These are phyloP conservation scores for Yamadazyma dendronema DNA, from an alignment of 1,139 yeast species.

Conservation along the genomic window DNA sequence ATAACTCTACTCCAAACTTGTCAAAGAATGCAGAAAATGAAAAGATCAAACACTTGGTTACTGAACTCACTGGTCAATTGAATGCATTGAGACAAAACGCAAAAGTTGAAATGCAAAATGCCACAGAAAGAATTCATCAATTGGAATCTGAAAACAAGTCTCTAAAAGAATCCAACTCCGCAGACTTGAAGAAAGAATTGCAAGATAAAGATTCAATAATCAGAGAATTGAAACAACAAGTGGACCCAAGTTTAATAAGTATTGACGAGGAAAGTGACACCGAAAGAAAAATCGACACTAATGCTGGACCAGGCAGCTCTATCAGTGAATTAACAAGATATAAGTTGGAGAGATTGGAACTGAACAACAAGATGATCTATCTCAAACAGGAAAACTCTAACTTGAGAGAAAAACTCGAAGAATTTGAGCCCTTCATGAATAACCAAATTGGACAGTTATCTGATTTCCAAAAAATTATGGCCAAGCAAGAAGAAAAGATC, in stretches of 20 bases:
- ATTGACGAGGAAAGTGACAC: conserved; percentile 24
- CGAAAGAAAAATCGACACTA: conserved; percentile 14
- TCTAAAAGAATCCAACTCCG: conserved; percentile 21
- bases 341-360: conserved; percentile 43
- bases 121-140: conserved; percentile 48
- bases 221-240: conserved; percentile 32
- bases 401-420: conserved; percentile 38
- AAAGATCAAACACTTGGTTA: conserved; percentile 34
- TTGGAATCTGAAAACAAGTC: conserved; percentile 45
- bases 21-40: conserved; percentile 19
- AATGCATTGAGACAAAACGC: conserved; percentile 45
- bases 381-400: conserved; percentile 46
- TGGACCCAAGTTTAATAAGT: conserved; percentile 32
- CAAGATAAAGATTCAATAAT: conserved; percentile 35
- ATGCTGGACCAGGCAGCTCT: conserved; percentile 11
- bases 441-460: conserved; percentile 54
- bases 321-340: conserved; percentile 37
- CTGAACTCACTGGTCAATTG: conserved; percentile 48
- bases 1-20: conserved; percentile 16
- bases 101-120: conserved; percentile 50
- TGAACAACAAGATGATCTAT: conserved; percentile 45
- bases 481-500: conserved; percentile 52
- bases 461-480: conserved; percentile 53
- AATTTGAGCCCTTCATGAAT: conserved; percentile 55
- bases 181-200: conserved; percentile 24